Evolutionary conservation across 2,329 filamentous ascomycete species (phyloP).

Genomic region (Dactylellina drechsleri): DNA sequence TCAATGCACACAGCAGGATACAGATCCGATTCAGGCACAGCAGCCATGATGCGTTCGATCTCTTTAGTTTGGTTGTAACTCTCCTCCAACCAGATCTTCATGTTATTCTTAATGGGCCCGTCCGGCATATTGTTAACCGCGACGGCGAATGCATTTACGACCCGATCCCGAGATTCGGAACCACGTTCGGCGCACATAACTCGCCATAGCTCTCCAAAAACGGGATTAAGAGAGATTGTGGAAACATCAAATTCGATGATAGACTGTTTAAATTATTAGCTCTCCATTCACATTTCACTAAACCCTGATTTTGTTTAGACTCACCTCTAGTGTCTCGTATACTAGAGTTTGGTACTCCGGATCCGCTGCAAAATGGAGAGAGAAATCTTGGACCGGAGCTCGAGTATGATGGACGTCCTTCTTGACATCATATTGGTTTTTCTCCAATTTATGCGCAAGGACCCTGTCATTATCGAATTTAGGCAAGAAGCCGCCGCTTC

Average conservation of each 20-base stretch:
- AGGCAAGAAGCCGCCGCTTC: conserved; percentile 47
- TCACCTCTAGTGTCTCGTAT: conserved; percentile 48
- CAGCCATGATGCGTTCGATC: conserved; percentile 62
- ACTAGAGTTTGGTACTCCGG: conserved; percentile 31
- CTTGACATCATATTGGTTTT: conserved; percentile 39
- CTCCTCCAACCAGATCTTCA: conserved; percentile 66
- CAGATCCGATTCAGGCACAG: conserved; percentile 61
- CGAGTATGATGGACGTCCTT: conserved; percentile 46
- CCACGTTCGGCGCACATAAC: conserved; percentile 65
- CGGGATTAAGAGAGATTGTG: conserved; percentile 65
- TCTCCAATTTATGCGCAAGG: conserved; percentile 14
- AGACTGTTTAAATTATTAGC: conserved; percentile 51
- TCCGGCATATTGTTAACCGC: conserved; percentile 62
- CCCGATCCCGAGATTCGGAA: conserved; percentile 62
- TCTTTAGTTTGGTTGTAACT: conserved; percentile 66
- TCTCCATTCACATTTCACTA: not conserved
- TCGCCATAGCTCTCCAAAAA: conserved; percentile 67
- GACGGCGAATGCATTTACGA: conserved; percentile 63
- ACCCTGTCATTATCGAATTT: conserved; percentile 41
- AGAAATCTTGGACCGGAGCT: conserved; percentile 39
- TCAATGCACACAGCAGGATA: conserved; percentile 67
- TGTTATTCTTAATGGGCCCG: conserved; percentile 60
- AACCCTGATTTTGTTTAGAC: not conserved
- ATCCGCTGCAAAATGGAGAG: conserved; percentile 34
- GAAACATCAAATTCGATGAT: conserved; percentile 65